Base-by-base conservation (phyloP, 2,329 filamentous ascomycete genomes). In the Fusarium pininemorale region DNA sequence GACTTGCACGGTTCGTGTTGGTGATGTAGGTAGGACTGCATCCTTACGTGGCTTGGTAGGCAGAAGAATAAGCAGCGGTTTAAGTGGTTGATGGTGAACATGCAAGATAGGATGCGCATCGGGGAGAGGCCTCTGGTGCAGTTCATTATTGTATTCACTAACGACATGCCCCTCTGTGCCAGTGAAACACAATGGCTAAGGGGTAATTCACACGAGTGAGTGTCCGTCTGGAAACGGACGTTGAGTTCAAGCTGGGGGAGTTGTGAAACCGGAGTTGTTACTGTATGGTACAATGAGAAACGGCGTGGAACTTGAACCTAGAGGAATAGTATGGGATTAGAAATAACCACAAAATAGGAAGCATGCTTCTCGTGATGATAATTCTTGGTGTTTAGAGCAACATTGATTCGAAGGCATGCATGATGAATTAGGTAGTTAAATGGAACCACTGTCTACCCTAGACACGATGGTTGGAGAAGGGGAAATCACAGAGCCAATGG, bases 21-120 rank as follows among this genome's bases (percentile, higher is more conserved):
- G 10, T 18, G 16, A 13, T 47, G 59, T 26, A 38, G 48, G 59
- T 26, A 38, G 48, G 39, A 30, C 44, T 59, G 18, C 24, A 30
- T 57, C 37, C 20, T 41, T 48, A 56, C 30, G 60, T 20, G 42
- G 53, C 37, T 20, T 63, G 26, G 22, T 66, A 82, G 81, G 81
- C 80, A 82, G 79, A 79, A 69, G 73, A 61, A 81, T 81, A 80
- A 71, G 70, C 38, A 28, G 35, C 30, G 42, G 66, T 62, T 22
- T 79, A 64, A 80, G 80, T 82, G 81, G 81, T 56, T 55, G 54
- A 16, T 66, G 51, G 32, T 38, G 26, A 37, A 28, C 12, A 22
- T 30, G 38, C 18, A n/a, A 12, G 14, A 26, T 45, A 28, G 22
- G 8, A 42, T 26, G 20, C 26, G 7, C 3, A 14, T 22, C 9